These are phyloP conservation scores for Ophiostoma sp. DNA, from an alignment of 2,329 filamentous ascomycete genomes.

Conservation along the genomic window DNA sequence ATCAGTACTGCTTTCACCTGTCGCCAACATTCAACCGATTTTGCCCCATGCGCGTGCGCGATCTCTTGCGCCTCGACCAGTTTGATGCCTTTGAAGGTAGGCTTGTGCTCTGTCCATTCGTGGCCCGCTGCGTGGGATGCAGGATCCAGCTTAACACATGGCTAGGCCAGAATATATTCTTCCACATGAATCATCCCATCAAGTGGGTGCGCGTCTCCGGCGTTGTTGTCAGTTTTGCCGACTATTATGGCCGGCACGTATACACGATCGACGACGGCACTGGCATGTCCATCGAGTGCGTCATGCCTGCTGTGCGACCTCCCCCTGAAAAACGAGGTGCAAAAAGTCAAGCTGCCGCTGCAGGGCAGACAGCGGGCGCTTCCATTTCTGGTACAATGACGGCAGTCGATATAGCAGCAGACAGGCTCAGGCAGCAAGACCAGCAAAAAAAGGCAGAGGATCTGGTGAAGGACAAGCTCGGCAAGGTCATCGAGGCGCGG, in stretches of 20 bases:
- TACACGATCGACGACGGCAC: conserved; percentile 63
- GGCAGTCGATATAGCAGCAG: neutral
- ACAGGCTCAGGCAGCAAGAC: neutral
- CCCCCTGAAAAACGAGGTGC: too few species aligned
- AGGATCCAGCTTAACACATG: neutral
- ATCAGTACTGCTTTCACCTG: conserved; percentile 57
- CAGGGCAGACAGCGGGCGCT: too few species aligned
- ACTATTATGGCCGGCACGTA: conserved; percentile 42
- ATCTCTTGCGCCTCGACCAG: conserved; percentile 45
- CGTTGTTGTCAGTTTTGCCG: conserved; percentile 58
- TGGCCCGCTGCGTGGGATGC: neutral
- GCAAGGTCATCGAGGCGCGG: conserved; percentile 53
- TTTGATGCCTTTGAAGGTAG: conserved; percentile 51
- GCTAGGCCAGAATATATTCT: conserved; percentile 53
- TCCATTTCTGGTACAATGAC: neutral
- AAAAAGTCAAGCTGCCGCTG: neutral
- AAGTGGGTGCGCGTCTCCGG: conserved; percentile 69
- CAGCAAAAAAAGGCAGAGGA: neutral
- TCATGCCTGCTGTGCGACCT: conserved; percentile 23
- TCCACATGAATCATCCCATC: conserved; percentile 68
- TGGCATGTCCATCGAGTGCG: conserved; percentile 52
- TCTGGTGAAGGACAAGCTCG: conserved; percentile 27
- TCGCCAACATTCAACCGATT: conserved; percentile 56
- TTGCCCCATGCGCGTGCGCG: conserved; percentile 50
- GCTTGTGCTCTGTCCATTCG: conserved; percentile 13